Evolutionary conservation across 352 stramenopile species (phyloP), one percentile per base, ranked within the genome.

Genomic region (Pythium angustatum): DNA sequence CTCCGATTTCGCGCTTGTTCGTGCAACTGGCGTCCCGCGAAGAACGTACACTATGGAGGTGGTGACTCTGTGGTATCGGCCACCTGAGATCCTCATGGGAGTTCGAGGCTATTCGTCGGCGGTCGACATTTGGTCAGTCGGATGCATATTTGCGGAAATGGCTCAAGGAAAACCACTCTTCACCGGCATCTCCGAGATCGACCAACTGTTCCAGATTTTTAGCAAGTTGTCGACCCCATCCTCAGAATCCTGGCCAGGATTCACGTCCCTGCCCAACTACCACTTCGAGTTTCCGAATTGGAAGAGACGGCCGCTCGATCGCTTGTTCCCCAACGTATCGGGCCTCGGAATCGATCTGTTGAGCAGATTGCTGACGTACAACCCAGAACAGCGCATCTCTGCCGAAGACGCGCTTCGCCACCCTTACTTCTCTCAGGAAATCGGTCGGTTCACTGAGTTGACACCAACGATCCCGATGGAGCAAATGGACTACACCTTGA

Each of bases 81-180:
- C 90, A 14, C 90, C 90, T 2, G 90, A 97, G 65, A 91, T 97
- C 5, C 68, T 97, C 19, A 94, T 97, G 83, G 90, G 90, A 17
- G 83, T 93, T 8, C 77, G 84, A n/a, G 83, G 79, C 0, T 95
- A 95, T 60, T 94, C 85, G 8, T 87, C 83, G 0, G 81, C 85
- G 7, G 85, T 98, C 27, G 93, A 98, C 61, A 98, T 98, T 54
- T 98, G 93, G 93, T 98, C 78, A 24, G 81, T 96, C 24, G 97
- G 97, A 2, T 99, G 96, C 64, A 99, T 99, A 40, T 98, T 99
- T 75, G 97, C 96, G 5, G 97, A 99, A 75, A 98, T 99, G 87
- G 90, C 98, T 36, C 87, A 88, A 41, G 75, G 75, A 31, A 86
- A 90, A 30, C 86, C 86, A 24, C 76, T 96, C 1, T 97, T 97